Conservation (phyloP, 1,284 basidiomycete species). For the Caloboletus firmus region DNA sequence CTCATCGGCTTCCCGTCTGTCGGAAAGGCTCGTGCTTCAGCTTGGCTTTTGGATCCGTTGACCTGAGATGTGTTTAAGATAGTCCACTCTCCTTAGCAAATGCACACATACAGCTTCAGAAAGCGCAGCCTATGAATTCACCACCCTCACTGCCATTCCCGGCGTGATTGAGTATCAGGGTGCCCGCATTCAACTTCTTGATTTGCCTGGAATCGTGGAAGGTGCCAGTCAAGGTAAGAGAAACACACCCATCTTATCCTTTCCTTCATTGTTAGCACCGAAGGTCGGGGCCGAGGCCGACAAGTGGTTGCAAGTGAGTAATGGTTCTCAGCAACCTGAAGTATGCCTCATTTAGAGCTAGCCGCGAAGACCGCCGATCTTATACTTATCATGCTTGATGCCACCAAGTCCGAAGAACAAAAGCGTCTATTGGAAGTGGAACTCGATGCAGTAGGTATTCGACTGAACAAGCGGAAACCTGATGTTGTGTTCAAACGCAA, state of each 20-base stretch:
- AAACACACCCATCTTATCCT: not conserved
- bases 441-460: constrained; percentile 94
- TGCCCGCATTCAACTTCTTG: constrained; percentile 89
- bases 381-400: constrained; percentile 93
- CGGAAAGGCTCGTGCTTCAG: constrained; percentile 62
- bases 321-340: not conserved
- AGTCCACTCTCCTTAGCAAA: constrained; percentile 92
- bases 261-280: not conserved
- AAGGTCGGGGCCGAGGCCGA: constrained; percentile 87
- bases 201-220: constrained; percentile 97
- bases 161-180: constrained; percentile 94
- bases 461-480: constrained; percentile 86
- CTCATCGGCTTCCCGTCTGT: constrained; percentile 95
- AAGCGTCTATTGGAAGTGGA: constrained; percentile 86
- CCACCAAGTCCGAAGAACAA: constrained; percentile 95
- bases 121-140: constrained; percentile 95
- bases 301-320: constrained; percentile 86
- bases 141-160: constrained; percentile 91
- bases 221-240: constrained; percentile 80
- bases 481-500: constrained; percentile 87
- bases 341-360: constrained; percentile 20
- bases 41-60: not conserved
- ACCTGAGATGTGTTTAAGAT: constrained; percentile 17
- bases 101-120: constrained; percentile 89
- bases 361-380: constrained; percentile 96